Evolutionary conservation across 2,329 filamentous ascomycete species (phyloP).

Genomic region (Didymella lethalis): DNA sequence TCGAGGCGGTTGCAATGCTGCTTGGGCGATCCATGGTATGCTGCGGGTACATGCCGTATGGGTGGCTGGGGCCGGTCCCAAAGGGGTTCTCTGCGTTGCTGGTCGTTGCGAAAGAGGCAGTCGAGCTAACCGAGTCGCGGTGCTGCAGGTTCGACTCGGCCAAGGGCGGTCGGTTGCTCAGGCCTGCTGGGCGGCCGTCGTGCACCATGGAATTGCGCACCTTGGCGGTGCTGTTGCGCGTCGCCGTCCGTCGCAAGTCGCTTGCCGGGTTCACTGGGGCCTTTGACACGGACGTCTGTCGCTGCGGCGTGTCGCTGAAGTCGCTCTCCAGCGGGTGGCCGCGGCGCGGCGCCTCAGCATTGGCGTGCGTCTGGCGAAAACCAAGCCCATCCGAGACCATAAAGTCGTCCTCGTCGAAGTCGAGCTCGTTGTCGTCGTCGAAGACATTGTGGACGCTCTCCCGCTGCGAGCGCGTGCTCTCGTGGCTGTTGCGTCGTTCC

Average conservation of each 20-base stretch:
- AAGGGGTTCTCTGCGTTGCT: constrained; percentile 69
- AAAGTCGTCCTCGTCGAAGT: constrained; percentile 52
- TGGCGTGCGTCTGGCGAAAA: constrained; percentile 52
- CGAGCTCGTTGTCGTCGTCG: constrained; percentile 58
- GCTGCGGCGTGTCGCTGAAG: constrained; percentile 35
- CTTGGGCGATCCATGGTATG: constrained; percentile 63
- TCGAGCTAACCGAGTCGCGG: constrained; percentile 49
- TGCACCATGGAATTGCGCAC: constrained; percentile 35
- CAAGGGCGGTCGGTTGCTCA: constrained; percentile 35
- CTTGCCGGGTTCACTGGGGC: constrained; percentile 28
- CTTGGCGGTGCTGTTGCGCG: constrained; percentile 51
- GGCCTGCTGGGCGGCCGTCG: constrained; percentile 31
- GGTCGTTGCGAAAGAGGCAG: constrained; percentile 54
- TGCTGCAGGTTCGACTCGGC: constrained; percentile 41
- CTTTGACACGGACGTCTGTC: constrained; percentile 34
- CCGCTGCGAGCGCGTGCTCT: constrained; percentile 41
- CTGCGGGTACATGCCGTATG: constrained; percentile 85
- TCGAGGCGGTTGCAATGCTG: constrained; percentile 77
- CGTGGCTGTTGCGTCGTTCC: constrained; percentile 48
- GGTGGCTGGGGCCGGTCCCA: constrained; percentile 78
- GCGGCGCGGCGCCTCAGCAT: constrained; percentile 29
- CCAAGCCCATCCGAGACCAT: constrained; percentile 56
- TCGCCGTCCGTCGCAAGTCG: constrained; percentile 44
- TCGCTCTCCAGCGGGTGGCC: constrained; percentile 32
- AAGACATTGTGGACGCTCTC: constrained; percentile 55